These are phyloP conservation scores for Jatropha podagrica DNA, from an alignment of 441 rosid species.

Conservation along the genomic window DNA sequence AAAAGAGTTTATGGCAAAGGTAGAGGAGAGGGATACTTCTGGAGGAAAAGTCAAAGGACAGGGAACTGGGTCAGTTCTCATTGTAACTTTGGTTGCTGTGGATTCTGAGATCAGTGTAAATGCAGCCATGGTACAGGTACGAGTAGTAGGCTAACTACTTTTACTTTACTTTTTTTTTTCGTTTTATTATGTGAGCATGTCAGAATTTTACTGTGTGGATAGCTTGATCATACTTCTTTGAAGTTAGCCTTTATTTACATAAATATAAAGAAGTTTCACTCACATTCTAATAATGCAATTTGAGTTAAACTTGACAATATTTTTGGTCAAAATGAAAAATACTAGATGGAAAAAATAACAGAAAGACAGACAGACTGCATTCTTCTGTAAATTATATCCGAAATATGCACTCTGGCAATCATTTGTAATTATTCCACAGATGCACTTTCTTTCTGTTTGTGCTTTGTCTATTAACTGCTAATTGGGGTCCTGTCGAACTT, in stretches of 20 bases:
- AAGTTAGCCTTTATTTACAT: no score
- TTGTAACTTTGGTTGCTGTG: constrained; percentile 70
- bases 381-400: not conserved
- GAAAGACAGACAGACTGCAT: not conserved
- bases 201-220: not conserved
- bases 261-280: no score
- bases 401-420: not conserved
- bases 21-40: constrained; percentile 87
- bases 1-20: constrained; percentile 69
- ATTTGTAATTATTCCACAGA: not conserved
- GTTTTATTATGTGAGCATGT: no score
- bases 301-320: not conserved
- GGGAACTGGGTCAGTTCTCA: constrained; percentile 78
- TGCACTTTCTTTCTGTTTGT: not conserved
- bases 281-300: no score
- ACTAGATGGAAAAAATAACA: not conserved
- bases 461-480: not conserved
- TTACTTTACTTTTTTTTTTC: not conserved
- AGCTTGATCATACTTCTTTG: no score
- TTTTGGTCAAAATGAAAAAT: not conserved
- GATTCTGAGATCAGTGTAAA: constrained; percentile 86
- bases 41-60: constrained; percentile 93
- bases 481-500: constrained; percentile 2
- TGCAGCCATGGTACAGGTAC: constrained; percentile 87
- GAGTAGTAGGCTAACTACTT: not conserved